phyloP scores from a whole-genome alignment of 2,329 filamentous ascomycete genomes.

The Trichoderma brevicompactum region DNA sequence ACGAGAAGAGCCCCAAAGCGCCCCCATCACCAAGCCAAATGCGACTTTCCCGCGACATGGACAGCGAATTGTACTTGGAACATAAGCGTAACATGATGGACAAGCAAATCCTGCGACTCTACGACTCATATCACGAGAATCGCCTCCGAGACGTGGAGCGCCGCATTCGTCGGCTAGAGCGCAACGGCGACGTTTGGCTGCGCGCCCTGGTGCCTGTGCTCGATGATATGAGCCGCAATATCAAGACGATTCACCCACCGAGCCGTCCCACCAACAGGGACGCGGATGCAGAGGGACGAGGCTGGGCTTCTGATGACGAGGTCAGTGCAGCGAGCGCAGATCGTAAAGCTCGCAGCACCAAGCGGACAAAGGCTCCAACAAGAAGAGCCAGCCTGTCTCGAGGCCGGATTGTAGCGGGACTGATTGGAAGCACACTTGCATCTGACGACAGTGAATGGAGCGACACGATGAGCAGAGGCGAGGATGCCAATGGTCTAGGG shows the following conservation, averaged over 20 bases:
- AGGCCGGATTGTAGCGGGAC: constrained; percentile 39
- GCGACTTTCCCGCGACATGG: constrained; percentile 32
- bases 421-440: constrained; percentile 32
- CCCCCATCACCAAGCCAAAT: constrained; percentile 33
- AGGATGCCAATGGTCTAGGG: constrained; percentile 45
- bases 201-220: constrained; percentile 51
- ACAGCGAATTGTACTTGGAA: constrained; percentile 36
- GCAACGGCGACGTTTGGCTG: constrained; percentile 52
- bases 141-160: constrained; percentile 54
- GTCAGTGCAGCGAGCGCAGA: constrained; percentile 22
- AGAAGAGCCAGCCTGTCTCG: constrained; percentile 38
- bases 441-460: constrained; percentile 33
- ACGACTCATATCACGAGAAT: constrained; percentile 48
- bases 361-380: constrained; percentile 32
- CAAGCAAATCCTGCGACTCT: constrained; percentile 44
- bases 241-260: constrained; percentile 33
- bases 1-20: constrained; percentile 28
- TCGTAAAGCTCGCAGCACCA: constrained; percentile 25
- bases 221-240: constrained; percentile 48
- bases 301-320: constrained; percentile 44
- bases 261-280: not conserved
- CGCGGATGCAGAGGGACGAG: constrained; percentile 30
- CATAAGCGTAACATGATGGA: constrained; percentile 36
- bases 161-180: constrained; percentile 52
- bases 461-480: constrained; percentile 36